Evolutionary conservation across 2,329 filamentous ascomycete species (phyloP).

Genomic region (Zymoseptoria tritici): DNA sequence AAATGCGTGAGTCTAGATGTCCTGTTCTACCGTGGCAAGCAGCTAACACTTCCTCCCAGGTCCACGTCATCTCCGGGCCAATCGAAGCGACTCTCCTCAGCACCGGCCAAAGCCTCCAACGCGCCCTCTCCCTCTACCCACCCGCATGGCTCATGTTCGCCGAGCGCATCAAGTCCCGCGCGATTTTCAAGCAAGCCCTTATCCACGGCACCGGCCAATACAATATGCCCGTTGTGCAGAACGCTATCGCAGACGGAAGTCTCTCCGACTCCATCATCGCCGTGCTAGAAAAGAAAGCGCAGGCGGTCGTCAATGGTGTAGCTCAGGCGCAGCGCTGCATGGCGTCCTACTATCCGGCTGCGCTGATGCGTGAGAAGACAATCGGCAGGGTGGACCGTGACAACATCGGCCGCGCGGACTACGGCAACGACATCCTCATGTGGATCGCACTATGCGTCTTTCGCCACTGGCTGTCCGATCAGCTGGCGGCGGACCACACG

Average conservation of each 20-base stretch:
- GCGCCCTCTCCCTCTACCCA: slow-evolving; percentile 37
- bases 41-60: slow-evolving; percentile 11
- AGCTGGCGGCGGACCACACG: slow-evolving; percentile 34
- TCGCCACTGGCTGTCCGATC: slow-evolving; percentile 41
- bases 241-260: slow-evolving; percentile 17
- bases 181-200: slow-evolving; percentile 40
- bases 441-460: slow-evolving; percentile 45
- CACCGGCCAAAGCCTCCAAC: slow-evolving; percentile 41
- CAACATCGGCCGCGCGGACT: slow-evolving; percentile 35
- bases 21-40: background rate
- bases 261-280: slow-evolving; percentile 17
- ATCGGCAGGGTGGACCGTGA: slow-evolving; percentile 25
- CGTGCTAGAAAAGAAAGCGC: slow-evolving; percentile 28
- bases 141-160: slow-evolving; percentile 41
- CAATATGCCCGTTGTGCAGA: slow-evolving; percentile 19
- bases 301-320: slow-evolving; percentile 24
- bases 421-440: slow-evolving; percentile 43
- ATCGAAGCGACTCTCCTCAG: slow-evolving; percentile 44
- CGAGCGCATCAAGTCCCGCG: slow-evolving; percentile 38
- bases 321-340: slow-evolving; percentile 24
- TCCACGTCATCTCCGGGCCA: slow-evolving; percentile 35
- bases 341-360: slow-evolving; percentile 30
- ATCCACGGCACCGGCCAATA: slow-evolving; percentile 40
- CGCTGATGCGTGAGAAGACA: slow-evolving; percentile 21
- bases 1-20: slow-evolving; percentile 28